These are phyloP conservation scores for Bacterosira constricta DNA, from an alignment of 108 stramenopile genomes.

Conservation along the genomic window DNA sequence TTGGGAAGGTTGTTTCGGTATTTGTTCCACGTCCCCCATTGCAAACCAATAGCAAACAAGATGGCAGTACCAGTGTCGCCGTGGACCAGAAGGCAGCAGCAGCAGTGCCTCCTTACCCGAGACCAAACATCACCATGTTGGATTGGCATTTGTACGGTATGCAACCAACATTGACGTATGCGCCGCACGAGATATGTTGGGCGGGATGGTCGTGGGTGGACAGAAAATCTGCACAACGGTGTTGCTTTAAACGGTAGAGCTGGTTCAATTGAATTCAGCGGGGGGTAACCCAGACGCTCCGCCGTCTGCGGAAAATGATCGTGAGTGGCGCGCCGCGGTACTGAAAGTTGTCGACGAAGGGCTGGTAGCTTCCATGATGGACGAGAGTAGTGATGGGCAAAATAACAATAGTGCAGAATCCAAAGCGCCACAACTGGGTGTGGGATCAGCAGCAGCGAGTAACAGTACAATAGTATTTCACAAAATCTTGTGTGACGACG, in stretches of 20 bases:
- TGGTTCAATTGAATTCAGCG: not conserved
- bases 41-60: not conserved
- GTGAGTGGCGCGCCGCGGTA: slow-evolving; percentile 12
- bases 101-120: not conserved
- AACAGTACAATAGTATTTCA: slow-evolving; percentile 44
- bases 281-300: not conserved
- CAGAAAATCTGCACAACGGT: slow-evolving; percentile 25
- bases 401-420: not conserved
- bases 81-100: not conserved
- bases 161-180: slow-evolving; percentile 37
- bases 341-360: slow-evolving; percentile 2
- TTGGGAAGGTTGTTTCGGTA: slow-evolving; percentile 59
- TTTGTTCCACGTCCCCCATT: slow-evolving; percentile 54
- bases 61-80: not conserved
- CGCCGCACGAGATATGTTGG: slow-evolving; percentile 70
- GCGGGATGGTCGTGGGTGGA: slow-evolving; percentile 69
- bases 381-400: not conserved
- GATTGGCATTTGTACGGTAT: slow-evolving; percentile 63
- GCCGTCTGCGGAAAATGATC: slow-evolving; percentile 16
- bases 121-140: not conserved
- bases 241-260: not conserved
- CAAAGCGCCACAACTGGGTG: not conserved
- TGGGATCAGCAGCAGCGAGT: not conserved
- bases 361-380: slow-evolving; percentile 7
- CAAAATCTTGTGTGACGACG: slow-evolving; percentile 72